These are phyloP conservation scores for Penicillium sp. DNA, from an alignment of 2,329 filamentous ascomycete genomes.

Conservation along the genomic window DNA sequence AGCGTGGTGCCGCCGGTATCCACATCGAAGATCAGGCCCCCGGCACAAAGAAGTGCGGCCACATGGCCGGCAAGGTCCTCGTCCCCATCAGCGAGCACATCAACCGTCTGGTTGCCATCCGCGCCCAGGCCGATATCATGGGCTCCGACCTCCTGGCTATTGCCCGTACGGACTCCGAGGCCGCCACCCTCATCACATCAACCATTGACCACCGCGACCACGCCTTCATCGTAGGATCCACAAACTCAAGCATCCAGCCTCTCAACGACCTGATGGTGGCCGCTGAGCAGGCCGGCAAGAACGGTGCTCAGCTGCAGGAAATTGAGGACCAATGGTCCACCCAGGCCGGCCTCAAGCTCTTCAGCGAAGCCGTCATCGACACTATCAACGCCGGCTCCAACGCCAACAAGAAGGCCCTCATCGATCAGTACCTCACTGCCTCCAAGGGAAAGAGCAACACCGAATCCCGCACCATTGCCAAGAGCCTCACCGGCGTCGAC, in stretches of 20 bases:
- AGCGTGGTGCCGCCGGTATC: conserved; percentile 94
- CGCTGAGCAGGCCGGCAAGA: conserved; percentile 79
- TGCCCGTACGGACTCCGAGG: conserved; percentile 94
- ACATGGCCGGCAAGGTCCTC: conserved; percentile 98
- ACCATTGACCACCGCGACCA: conserved; percentile 97
- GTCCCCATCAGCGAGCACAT: conserved; percentile 98
- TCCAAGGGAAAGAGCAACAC: conserved; percentile 80
- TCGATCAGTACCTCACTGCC: conserved; percentile 64
- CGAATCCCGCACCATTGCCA: conserved; percentile 79
- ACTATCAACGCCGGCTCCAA: conserved; percentile 70
- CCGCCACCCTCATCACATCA: conserved; percentile 92
- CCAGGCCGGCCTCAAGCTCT: conserved; percentile 79
- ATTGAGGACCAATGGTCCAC: conserved; percentile 88
- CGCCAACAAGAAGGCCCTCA: conserved; percentile 65
- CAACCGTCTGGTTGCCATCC: conserved; percentile 93
- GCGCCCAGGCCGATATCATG: conserved; percentile 98
- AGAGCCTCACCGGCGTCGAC: conserved; percentile 72
- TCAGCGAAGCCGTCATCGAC: conserved; percentile 84
- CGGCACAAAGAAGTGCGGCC: conserved; percentile 98
- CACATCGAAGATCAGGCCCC: conserved; percentile 99
- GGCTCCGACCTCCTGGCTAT: conserved; percentile 85
- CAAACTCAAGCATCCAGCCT: conserved; percentile 79
- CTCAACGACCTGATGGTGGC: conserved; percentile 88
- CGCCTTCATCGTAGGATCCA: conserved; percentile 84
- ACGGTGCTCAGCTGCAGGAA: conserved; percentile 75